Base-by-base conservation (phyloP, 208 protist genomes). In the Crithidia mellificae region DNA sequence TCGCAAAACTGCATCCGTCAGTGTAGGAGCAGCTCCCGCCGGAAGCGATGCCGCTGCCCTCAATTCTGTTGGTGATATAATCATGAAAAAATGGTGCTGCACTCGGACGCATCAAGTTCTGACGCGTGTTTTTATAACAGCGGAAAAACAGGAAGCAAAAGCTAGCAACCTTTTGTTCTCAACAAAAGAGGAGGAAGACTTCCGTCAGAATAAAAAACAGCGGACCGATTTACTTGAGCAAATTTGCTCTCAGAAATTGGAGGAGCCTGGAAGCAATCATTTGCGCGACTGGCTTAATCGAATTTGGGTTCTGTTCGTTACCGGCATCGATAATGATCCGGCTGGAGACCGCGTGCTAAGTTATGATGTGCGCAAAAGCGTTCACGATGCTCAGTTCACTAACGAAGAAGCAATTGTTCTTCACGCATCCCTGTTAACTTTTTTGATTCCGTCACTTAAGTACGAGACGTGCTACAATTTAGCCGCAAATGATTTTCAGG, bases 221-320 rank as follows among this genome's bases (percentile, higher is more conserved):
- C 83, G 84, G 6, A 39, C 71, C 20, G 63, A 77, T 12, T 39
- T 94, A 3, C 46, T 90, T 14, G 62, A 75, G 24, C 66, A 80
- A 36, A 69, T 91, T 43, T 81, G 80, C 44, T 32, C 54, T 39
- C 39, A 59, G 17, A 36, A 52, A 2, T 72, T 94, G 22, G 14
- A 56, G 2, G 72, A 69, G n/a, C 47, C 76, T 11, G 76, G 67
- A 22, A 70, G 52, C n/a, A 79, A 67, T 55, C 56, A 24, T 19
- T 50, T 92, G 34, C 78, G 78, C 30, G 80, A 92, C 58, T 83
- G 68, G 47, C 41, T 94, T 8, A 83, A 89, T 29, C 74, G 77
- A 22, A 29, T 89, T 11, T 94, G 89, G 86, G 69, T 89, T 58
- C 74, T 91, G 54, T 92, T 85, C 68, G 62, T 65, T 4, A 77